Evolutionary conservation across 2,329 filamentous ascomycete species (phyloP), one percentile per base, ranked within the genome.

Genomic region (Monosporascus sp.): DNA sequence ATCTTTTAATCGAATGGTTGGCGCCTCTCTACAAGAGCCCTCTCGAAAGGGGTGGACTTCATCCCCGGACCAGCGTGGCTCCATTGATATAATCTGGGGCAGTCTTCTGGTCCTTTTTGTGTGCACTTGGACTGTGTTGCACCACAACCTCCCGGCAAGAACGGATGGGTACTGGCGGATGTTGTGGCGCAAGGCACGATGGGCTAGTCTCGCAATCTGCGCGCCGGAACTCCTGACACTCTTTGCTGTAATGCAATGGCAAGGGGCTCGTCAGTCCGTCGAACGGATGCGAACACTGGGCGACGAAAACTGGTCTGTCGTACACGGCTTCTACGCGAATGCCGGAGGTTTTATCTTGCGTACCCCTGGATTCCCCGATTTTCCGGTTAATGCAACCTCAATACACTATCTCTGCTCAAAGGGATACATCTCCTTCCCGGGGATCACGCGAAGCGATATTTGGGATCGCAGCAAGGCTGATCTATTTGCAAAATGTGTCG

Each of bases 321-420:
- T 26, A 34, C 49, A 48, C 9, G 34, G 51, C 7, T 58, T 59
- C 31, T 56, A 50, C n/a, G 50, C 57, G 19, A 58, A 56, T 41
- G 27, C 55, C 53, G 50, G 48, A 51, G 46, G 46, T 36, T 26
- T 26, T 7, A 26, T 26, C 24, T 7, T 26, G 24, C 24, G 24
- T 26, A 26, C 24, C 24, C 24, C 24, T 7, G 7, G 7, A 2
- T 26, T 26, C 24, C 24, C 24, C 24, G 24, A 26, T 26, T 26
- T 26, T 26, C 24, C 24, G 24, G 7, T 26, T 26, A 26, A 26
- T 26, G 24, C 24, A 7, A 26, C 7, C 6, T 26, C 24, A 26
- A 26, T 26, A 7, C 24, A 26, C 24, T 26, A 26, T 26, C 24
- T 26, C 6, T 26, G 8, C 26, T 27, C 26, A 27, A 27, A 27